phyloP scores from a whole-genome alignment of 441 rosid genomes.

The Pelargonium myrrhifolium region DNA sequence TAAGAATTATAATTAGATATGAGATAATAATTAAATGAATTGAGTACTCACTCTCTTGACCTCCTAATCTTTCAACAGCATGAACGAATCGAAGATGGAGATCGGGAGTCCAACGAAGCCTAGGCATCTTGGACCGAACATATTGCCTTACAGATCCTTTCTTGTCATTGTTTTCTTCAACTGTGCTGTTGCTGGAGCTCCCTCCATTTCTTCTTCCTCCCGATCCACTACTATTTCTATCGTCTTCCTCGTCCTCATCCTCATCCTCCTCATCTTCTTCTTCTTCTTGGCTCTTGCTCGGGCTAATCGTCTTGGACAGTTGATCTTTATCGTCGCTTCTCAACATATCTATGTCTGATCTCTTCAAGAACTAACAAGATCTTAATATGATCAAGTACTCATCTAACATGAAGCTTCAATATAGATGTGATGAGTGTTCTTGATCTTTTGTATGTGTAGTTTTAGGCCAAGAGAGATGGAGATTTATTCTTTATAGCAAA shows the following conservation, averaged over 20 bases:
- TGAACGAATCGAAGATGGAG: slow-evolving; percentile 85
- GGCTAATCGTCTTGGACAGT: slow-evolving; percentile 18
- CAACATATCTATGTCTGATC: neutral
- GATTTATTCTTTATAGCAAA: neutral
- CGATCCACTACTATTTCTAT: neutral
- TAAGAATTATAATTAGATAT: too few relatives aligned
- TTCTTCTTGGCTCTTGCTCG: slow-evolving; percentile 26
- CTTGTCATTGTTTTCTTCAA: slow-evolving; percentile 38
- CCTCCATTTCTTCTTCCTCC: slow-evolving; percentile 29
- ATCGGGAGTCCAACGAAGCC: slow-evolving; percentile 92
- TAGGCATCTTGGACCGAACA: slow-evolving; percentile 70
- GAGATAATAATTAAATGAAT: too few relatives aligned
- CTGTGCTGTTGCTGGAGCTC: slow-evolving; percentile 53
- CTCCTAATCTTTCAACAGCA: slow-evolving; percentile 81
- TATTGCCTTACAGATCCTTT: slow-evolving; percentile 75
- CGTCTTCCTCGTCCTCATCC: slow-evolving; percentile 16
- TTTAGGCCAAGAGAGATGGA: neutral
- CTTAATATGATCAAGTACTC: neutral
- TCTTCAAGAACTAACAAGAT: neutral
- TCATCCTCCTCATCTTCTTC: slow-evolving; percentile 28
- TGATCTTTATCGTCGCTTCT: neutral
- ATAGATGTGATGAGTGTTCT: neutral
- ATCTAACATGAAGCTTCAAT: neutral
- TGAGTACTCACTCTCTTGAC: slow-evolving; percentile 49
- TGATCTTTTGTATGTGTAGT: neutral